Evolutionary conservation across 2,329 filamentous ascomycete genomes (phyloP).

Genomic region (Lasiodiplodia theobromae): DNA sequence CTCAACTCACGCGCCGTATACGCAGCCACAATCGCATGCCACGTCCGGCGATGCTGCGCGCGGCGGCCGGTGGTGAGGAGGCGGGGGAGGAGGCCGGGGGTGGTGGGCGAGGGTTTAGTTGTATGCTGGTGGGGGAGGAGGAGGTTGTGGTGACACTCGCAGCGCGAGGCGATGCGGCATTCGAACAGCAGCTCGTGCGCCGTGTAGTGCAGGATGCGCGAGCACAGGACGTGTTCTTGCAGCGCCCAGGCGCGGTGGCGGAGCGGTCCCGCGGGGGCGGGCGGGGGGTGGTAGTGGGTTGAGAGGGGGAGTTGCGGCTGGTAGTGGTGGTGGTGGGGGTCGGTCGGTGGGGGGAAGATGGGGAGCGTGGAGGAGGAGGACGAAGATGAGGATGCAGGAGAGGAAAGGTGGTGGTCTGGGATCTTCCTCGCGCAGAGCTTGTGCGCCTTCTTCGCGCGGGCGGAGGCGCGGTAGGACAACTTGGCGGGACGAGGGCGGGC

Average conservation of each 20-base stretch:
- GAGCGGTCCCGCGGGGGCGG: slow-evolving; percentile 32
- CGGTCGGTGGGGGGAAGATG: slow-evolving; percentile 9
- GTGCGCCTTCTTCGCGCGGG: slow-evolving; percentile 36
- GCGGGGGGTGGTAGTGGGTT: not conserved
- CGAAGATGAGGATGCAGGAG: not conserved
- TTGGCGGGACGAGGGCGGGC: slow-evolving; percentile 32
- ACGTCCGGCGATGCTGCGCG: slow-evolving; percentile 38
- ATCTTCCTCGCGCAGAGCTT: slow-evolving; percentile 39
- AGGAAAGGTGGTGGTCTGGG: slow-evolving; percentile 39
- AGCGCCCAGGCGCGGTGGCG: slow-evolving; percentile 42
- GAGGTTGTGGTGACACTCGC: slow-evolving; percentile 38
- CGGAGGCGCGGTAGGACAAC: slow-evolving; percentile 38
- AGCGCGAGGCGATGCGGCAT: slow-evolving; percentile 43
- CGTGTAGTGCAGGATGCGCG: slow-evolving; percentile 44
- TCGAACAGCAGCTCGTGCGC: slow-evolving; percentile 44
- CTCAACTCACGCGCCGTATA: slow-evolving; percentile 42
- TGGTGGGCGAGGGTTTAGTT: slow-evolving; percentile 36
- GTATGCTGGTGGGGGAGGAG: not conserved
- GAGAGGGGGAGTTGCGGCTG: slow-evolving; percentile 10
- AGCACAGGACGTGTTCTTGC: slow-evolving; percentile 44
- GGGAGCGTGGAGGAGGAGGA: slow-evolving; percentile 30
- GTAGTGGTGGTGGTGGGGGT: slow-evolving; percentile 28
- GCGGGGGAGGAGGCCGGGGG: slow-evolving; percentile 43
- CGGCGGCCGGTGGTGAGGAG: slow-evolving; percentile 39
- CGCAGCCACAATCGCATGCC: slow-evolving; percentile 43